Percentiles rank a stretch among this genome's conserved stretches.
These are phyloP conservation scores for Backusella circina DNA, from an alignment of 192 early-diverging fungal genomes.

Conservation along the genomic window DNA sequence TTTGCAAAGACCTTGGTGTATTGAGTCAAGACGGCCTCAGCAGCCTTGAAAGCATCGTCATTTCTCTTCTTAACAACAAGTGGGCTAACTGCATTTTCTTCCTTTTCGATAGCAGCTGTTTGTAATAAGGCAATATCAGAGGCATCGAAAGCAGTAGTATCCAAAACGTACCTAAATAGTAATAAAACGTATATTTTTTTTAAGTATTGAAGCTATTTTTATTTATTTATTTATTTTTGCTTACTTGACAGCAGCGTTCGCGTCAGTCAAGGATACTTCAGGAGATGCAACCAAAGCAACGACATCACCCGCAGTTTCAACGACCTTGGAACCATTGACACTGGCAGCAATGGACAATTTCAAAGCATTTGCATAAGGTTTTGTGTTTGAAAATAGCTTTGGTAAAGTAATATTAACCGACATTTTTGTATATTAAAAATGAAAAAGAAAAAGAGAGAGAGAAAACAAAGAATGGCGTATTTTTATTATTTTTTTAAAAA, in stretches of 20 bases:
- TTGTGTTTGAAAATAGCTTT: conserved; percentile 13
- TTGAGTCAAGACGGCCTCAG: neutral
- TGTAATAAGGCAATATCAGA: conserved; percentile 4
- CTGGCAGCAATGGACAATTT: conserved; percentile 19
- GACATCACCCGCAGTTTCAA: neutral
- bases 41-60: conserved; percentile 2
- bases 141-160: conserved; percentile 5
- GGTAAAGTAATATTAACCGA: conserved; percentile 4
- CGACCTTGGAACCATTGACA: conserved; percentile 3
- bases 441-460: conserved; percentile 14
- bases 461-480: neutral
- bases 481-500: neutral
- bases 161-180: conserved; percentile 9
- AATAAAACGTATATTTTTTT: neutral
- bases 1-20: conserved; percentile 11
- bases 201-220: neutral
- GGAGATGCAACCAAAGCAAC: conserved; percentile 3
- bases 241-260: conserved; percentile 27
- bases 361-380: conserved; percentile 16
- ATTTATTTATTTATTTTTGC: too few relatives aligned
- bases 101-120: conserved; percentile 18
- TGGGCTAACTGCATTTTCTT: neutral
- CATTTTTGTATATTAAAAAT: neutral
- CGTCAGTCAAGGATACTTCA: conserved; percentile 6
- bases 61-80: conserved; percentile 23